Conservation (phyloP, 1,284 basidiomycete genomes). For the Malassezia nana region DNA sequence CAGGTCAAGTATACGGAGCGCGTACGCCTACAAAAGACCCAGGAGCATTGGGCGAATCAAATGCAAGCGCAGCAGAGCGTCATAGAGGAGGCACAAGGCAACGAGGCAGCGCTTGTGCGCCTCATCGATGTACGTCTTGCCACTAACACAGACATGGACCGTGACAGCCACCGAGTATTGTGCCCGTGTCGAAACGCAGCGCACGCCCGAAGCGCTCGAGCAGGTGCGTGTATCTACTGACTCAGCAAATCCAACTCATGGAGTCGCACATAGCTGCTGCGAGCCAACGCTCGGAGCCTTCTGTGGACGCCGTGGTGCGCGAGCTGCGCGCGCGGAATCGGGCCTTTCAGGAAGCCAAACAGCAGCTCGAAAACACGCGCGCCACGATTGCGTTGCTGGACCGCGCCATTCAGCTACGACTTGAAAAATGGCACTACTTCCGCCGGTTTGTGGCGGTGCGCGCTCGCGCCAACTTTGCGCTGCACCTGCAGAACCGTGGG, state of each 20-base stretch:
- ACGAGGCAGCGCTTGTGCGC: slow-evolving; percentile 56
- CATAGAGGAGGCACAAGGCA: slow-evolving; percentile 53
- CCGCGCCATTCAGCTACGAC: slow-evolving; percentile 59
- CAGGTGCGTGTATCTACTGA: background rate
- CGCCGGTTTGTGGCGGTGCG: slow-evolving; percentile 72
- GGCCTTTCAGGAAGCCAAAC: slow-evolving; percentile 59
- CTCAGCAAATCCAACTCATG: slow-evolving; percentile 13
- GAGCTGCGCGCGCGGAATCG: slow-evolving; percentile 53
- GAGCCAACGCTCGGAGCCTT: background rate
- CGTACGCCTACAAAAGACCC: slow-evolving; percentile 20
- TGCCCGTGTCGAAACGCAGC: slow-evolving; percentile 55
- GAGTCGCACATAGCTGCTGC: slow-evolving; percentile 12
- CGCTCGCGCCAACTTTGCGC: slow-evolving; percentile 70
- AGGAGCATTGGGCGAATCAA: slow-evolving; percentile 25
- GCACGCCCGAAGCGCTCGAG: slow-evolving; percentile 56
- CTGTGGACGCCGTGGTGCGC: slow-evolving; percentile 12
- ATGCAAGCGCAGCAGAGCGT: slow-evolving; percentile 29
- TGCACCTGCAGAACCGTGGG: slow-evolving; percentile 71
- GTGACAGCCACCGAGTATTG: slow-evolving; percentile 59
- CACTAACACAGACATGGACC: slow-evolving; percentile 10
- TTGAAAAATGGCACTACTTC: slow-evolving; percentile 73
- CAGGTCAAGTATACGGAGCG: slow-evolving; percentile 28
- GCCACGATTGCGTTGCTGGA: slow-evolving; percentile 24
- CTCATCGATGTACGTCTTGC: slow-evolving; percentile 8
- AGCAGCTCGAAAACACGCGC: slow-evolving; percentile 61